A percentile compares a stretch with the other conserved stretches of the same genome.
Evolutionary conservation across 1,284 basidiomycete genomes (phyloP).

Genomic region (Agroathelia rolfsii): DNA sequence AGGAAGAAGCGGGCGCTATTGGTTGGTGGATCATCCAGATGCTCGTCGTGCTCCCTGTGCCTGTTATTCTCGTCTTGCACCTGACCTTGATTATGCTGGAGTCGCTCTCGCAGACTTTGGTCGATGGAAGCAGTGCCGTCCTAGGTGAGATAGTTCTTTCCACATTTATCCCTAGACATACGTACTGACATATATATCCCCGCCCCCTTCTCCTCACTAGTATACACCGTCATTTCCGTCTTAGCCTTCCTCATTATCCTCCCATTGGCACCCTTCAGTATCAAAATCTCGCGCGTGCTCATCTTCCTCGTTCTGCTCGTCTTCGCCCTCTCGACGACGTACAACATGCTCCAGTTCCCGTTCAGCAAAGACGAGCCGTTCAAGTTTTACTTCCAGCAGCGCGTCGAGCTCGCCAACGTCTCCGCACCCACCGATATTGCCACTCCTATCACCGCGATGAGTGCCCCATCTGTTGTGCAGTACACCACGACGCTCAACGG

Average conservation of each 20-base stretch:
- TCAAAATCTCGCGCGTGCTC: constrained; percentile 41
- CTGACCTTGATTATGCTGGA: constrained; percentile 39
- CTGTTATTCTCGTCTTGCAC: constrained; percentile 49
- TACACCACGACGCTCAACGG: constrained; percentile 35
- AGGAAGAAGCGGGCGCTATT: constrained; percentile 28
- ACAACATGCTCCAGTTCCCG: constrained; percentile 44
- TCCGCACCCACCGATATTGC: constrained; percentile 16
- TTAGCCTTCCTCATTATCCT: constrained; percentile 41
- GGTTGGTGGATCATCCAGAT: constrained; percentile 60
- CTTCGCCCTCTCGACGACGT: constrained; percentile 34
- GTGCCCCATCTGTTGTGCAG: constrained; percentile 3
- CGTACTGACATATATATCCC: neutral
- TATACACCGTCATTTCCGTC: constrained; percentile 38
- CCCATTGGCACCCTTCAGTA: constrained; percentile 53
- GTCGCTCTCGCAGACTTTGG: constrained; percentile 47
- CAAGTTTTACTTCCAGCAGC: constrained; percentile 62
- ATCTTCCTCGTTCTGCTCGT: constrained; percentile 30
- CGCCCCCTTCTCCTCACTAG: constrained; percentile 23
- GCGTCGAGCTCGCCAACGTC: constrained; percentile 30
- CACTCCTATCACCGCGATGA: constrained; percentile 15
- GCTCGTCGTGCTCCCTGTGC: constrained; percentile 44
- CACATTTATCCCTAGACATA: constrained; percentile 4
- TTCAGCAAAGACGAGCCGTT: constrained; percentile 51
- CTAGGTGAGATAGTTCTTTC: constrained; percentile 30
- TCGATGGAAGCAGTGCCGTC: constrained; percentile 48